Base-by-base conservation (phyloP, 345 rosid genomes). In the Cardamine resedifolia region DNA sequence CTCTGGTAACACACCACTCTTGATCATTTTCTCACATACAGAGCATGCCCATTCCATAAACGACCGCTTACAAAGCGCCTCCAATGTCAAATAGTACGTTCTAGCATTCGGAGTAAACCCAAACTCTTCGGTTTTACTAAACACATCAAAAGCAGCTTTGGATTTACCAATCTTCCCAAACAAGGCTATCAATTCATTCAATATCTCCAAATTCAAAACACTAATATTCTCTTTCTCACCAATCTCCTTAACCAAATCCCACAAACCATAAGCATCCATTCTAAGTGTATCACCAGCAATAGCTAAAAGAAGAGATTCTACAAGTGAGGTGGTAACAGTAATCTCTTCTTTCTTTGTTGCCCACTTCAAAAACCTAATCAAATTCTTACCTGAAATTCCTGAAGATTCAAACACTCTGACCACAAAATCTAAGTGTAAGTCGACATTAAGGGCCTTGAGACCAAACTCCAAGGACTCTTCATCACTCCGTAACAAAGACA, bases 1-100 rank as follows among this genome's bases (percentile, higher is more conserved):
- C 18, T 79, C 87, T 2, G 88, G 92, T 57, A 90, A 74, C 64
- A 53, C 66, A 41, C 79, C 84, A 10, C 77, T 78, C 66, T 74
- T 53, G 11, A 90, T 77, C 97, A 93, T 89, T 72, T 82, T 87
- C 79, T 89, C 88, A 69, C 90, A 86, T 26, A 93, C 87, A 20
- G 81, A 67, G 20, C 78, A 78, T 7, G 89, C 96, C 83, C 73
- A 83, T 23, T 86, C 85, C 80, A 71, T 82, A 63, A 78, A 10
- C 0, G 82, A 85, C 30, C 86, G 73, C 75, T 80, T 82, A 60
- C 82, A 87, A 38, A 87, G 88, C 0, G 87, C 96, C 74, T 88
- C 85, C 55, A 88, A 39, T 1, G 96, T 85, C 69, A 79, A 63
- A 72, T 84, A 90, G 73, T 83, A 87, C 0, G 96, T 85, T 19